Conservation (phyloP, 2,329 filamentous ascomycete species). For the Dryadomyces quercivorus region DNA sequence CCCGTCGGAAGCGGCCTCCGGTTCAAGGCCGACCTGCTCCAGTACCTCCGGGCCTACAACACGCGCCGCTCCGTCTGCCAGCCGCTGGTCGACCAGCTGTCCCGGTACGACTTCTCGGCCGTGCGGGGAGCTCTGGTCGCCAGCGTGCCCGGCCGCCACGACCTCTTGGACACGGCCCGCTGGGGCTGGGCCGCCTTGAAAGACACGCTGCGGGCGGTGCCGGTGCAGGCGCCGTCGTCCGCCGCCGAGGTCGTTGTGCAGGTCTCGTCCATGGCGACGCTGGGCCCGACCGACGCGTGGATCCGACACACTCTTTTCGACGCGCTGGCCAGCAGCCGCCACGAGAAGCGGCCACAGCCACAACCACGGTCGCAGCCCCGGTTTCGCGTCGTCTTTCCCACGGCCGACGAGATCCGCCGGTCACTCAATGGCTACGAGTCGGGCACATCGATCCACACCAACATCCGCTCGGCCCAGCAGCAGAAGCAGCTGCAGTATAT, state of each 20-base stretch:
- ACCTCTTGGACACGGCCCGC: constrained; percentile 23
- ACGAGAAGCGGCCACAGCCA: neutral
- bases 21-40: constrained; percentile 66
- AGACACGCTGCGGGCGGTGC: constrained; percentile 43
- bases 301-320: constrained; percentile 52
- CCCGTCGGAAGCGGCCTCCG: constrained; percentile 45
- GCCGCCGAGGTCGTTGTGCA: constrained; percentile 45
- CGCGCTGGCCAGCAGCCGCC: constrained; percentile 25
- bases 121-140: constrained; percentile 63
- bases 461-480: constrained; percentile 57
- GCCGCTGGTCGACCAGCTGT: constrained; percentile 44
- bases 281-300: constrained; percentile 62
- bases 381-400: constrained; percentile 68
- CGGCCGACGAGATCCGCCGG: constrained; percentile 60
- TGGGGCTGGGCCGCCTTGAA: constrained; percentile 68
- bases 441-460: constrained; percentile 72
- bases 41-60: constrained; percentile 62
- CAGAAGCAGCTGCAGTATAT: constrained; percentile 63
- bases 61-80: constrained; percentile 38
- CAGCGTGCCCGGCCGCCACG: constrained; percentile 61
- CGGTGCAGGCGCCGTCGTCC: constrained; percentile 22
- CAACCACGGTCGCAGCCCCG: neutral
- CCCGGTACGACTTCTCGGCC: constrained; percentile 53
- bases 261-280: constrained; percentile 71
- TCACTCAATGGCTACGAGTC: constrained; percentile 69